Evolutionary conservation across 75 land plant species (phyloP), one percentile per base, ranked within the genome.

Genomic region (Adiantum capillusveneris): DNA sequence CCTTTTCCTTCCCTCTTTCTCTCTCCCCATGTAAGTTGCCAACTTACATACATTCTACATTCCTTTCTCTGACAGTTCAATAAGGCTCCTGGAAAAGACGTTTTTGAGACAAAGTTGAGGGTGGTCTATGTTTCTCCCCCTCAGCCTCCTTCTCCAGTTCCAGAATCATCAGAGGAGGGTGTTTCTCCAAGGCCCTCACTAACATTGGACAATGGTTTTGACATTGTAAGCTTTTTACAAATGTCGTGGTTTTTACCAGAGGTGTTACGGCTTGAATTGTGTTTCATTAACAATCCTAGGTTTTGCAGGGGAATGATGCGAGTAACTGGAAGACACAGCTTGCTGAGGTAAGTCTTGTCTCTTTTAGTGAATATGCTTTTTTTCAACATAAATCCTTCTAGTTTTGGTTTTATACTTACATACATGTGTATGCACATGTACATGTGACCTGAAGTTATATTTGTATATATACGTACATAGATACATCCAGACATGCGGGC

Each of bases 81-180:
- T 46, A 84, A 84, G 57, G 92, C 78, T 34, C 65, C 76, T 19
- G 88, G 85, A 24, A 75, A 69, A 53, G 72, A 60, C 11, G 64
- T 87, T 31, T 67, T 68, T 16, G 92, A 84, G 69, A 66, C 50
- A 5, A 87, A 84, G 63, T 60, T 87, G 67, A 75, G 71, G 56
- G 92, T 79, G 28, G 44, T 79, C 22, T 87, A 81, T 76, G 85
- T 79, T 13, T 30, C 87, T 29, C 88, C 92, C 11, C 82, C 88
- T 51, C 77, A 74, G 64, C 92, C 80, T 37, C 92, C 92, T 37
- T 84, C 92, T 18, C 92, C 88, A 21, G 79, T 87, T n/a, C 55
- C 74, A 29, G 91, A 87, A 46, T 86, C 76, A 42, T 66, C 78
- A 16, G 84, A 87, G 27, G 83, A 83, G 65, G 83, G 79, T 20